A percentile compares a stretch with the other conserved stretches of the same genome.
Conservation (phyloP, 371 early-diverging fungal genomes). For the Phascolomyces articulosus region DNA sequence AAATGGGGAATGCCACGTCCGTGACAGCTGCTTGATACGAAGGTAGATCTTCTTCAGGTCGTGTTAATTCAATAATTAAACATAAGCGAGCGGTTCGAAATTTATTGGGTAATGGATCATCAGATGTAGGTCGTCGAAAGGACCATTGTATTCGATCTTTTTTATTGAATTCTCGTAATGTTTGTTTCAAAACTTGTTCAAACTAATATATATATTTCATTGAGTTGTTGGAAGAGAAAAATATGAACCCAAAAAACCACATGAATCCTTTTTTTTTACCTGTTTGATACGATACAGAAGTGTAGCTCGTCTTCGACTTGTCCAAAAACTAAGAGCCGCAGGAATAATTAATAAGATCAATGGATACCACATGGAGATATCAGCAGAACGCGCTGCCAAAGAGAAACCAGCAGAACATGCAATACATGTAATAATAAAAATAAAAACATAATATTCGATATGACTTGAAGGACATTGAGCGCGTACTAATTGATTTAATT, state of each 20-base stretch:
- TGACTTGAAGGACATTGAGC: slow-evolving; percentile 37
- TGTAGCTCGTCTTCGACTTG: slow-evolving; percentile 35
- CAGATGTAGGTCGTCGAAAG: slow-evolving; percentile 18
- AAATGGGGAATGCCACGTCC: neutral
- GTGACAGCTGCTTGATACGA: slow-evolving; percentile 35
- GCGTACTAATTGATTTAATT: slow-evolving; percentile 25
- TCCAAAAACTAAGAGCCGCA: slow-evolving; percentile 44
- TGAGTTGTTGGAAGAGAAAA: neutral
- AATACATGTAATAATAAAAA: slow-evolving; percentile 35
- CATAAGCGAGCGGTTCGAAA: slow-evolving; percentile 28
- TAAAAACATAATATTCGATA: slow-evolving; percentile 42
- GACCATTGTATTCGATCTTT: slow-evolving; percentile 35
- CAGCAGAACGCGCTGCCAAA: slow-evolving; percentile 38
- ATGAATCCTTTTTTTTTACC: slow-evolving; percentile 16
- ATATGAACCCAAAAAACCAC: neutral
- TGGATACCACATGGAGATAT: slow-evolving; percentile 53
- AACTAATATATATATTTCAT: slow-evolving; percentile 24
- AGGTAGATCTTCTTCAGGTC: slow-evolving; percentile 33
- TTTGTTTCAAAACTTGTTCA: slow-evolving; percentile 36
- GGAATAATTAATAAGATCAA: slow-evolving; percentile 41
- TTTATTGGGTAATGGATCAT: slow-evolving; percentile 14
- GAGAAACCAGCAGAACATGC: slow-evolving; percentile 45
- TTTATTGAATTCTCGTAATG: slow-evolving; percentile 37
- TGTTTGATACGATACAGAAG: slow-evolving; percentile 29
- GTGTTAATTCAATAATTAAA: slow-evolving; percentile 31